Percentiles rank a stretch among this genome's conserved stretches.
Conservation (phyloP, 495 filamentous ascomycete species). For the Penicillium paxilli region DNA sequence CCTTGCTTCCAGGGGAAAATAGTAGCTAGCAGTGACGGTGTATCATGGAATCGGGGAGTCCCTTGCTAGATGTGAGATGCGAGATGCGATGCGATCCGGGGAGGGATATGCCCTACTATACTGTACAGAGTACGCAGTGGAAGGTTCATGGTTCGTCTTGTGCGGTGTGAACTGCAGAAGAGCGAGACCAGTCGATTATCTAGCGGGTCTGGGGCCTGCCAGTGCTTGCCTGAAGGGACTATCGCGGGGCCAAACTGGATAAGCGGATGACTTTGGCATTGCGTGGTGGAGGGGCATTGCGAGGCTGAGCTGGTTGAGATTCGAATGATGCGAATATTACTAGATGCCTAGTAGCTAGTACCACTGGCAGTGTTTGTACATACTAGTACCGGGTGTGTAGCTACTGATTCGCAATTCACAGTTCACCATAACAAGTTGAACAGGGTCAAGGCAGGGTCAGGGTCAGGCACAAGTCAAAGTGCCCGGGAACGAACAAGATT, state of each 20-base stretch:
- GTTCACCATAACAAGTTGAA: constrained; percentile 8
- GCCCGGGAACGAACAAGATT: too few relatives aligned
- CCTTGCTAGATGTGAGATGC: not conserved
- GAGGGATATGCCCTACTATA: too few relatives aligned
- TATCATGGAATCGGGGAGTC: not conserved
- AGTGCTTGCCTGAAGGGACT: too few relatives aligned
- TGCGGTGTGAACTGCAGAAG: not conserved
- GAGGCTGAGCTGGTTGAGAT: constrained; percentile 7
- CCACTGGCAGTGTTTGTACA: too few relatives aligned
- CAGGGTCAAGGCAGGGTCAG: not conserved
- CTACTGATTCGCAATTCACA: not conserved
- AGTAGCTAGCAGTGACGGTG: not conserved
- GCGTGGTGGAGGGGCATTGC: not conserved
- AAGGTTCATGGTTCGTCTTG: too few relatives aligned
- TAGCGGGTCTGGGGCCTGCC: too few relatives aligned
- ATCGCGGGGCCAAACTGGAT: too few relatives aligned
- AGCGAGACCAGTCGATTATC: too few relatives aligned
- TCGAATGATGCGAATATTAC: constrained; percentile 1
- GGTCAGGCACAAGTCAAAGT: not conserved
- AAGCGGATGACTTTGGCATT: too few relatives aligned
- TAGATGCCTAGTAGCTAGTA: not conserved
- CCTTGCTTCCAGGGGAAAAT: not conserved
- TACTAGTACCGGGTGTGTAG: too few relatives aligned
- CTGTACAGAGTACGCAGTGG: too few relatives aligned
- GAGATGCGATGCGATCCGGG: not conserved